Base-by-base conservation (phyloP, 345 rosid genomes). In the Iberis pinnata region DNA sequence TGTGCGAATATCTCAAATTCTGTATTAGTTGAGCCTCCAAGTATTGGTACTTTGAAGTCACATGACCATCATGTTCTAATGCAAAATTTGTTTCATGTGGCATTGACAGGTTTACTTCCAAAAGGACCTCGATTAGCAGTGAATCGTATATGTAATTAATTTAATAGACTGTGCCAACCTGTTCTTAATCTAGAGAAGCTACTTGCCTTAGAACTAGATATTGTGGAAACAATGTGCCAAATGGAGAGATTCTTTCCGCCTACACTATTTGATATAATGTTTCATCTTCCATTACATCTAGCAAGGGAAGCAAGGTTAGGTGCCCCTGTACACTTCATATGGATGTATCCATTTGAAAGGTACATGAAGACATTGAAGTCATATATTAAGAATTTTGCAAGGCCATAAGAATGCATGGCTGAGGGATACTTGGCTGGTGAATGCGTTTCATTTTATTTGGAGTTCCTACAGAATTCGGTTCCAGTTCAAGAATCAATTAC, bases 311-410 rank as follows among this genome's bases (percentile, higher is more conserved):
- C 35, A 31, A 11, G 12, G 0, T 31, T 31, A 12, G 35, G 35
- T 31, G 35, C 4, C 3, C 35, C 11, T 9, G 35, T 31, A 9
- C 35, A 31, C 35, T 31, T 31, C 10, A 9, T 11, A 4, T 31
- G 35, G 35, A 31, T 31, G 35, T 48, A 48, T 29, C 37, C 22
- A 1, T 48, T 48, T 46, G 53, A 48, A 5, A 48, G 53, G 53
- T 50, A 50, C 17, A 50, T 33, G 55, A 50, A 50, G 25, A 33
- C 17, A 32, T 17, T 33, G 0, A 50, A 50, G 55, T 26, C 55
- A 0, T 33, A 17, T 12, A 40, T 48, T 2, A 48, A 48, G 11
- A 48, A 48, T 32, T 31, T 11, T 49, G 24, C 53, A 16, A 29
- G 53, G 6, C 54, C 54, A 18, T 18, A 22, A 22, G 25, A 3